These are phyloP conservation scores for Amanita subjunquillea DNA, from an alignment of 768 basidiomycete genomes.

Conservation along the genomic window DNA sequence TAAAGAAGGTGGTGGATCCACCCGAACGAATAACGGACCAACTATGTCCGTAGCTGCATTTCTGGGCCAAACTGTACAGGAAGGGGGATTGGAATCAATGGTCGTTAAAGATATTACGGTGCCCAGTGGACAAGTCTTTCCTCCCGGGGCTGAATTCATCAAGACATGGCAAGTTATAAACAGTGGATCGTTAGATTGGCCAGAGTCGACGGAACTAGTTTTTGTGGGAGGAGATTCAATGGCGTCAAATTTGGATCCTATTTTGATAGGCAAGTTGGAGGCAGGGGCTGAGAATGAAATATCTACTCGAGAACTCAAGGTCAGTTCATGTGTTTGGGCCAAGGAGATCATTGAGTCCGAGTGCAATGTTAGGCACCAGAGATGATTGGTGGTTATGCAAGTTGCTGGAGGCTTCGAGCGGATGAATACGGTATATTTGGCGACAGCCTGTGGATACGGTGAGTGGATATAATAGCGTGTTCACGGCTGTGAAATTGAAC, in stretches of 20 bases:
- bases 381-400: slow-evolving; percentile 56
- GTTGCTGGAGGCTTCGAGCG: slow-evolving; percentile 68
- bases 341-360: not conserved
- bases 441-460: slow-evolving; percentile 55
- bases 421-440: slow-evolving; percentile 54
- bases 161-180: slow-evolving; percentile 77
- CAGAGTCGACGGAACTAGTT: slow-evolving; percentile 51
- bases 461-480: slow-evolving; percentile 39
- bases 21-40: not conserved
- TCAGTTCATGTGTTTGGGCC: slow-evolving; percentile 14
- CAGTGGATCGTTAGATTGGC: slow-evolving; percentile 55
- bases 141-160: slow-evolving; percentile 77
- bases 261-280: slow-evolving; percentile 42
- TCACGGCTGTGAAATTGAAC: not conserved
- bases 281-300: slow-evolving; percentile 53
- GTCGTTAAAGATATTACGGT: slow-evolving; percentile 65
- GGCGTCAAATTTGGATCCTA: slow-evolving; percentile 18
- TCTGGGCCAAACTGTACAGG: not conserved
- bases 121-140: slow-evolving; percentile 65
- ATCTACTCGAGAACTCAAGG: slow-evolving; percentile 69
- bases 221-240: slow-evolving; percentile 68
- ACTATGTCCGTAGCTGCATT: not conserved
- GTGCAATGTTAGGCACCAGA: slow-evolving; percentile 52
- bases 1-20: not conserved
- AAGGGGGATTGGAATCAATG: slow-evolving; percentile 11